Base-by-base conservation (phyloP, 2,329 filamentous ascomycete species). In the Aspergillus hortae region DNA sequence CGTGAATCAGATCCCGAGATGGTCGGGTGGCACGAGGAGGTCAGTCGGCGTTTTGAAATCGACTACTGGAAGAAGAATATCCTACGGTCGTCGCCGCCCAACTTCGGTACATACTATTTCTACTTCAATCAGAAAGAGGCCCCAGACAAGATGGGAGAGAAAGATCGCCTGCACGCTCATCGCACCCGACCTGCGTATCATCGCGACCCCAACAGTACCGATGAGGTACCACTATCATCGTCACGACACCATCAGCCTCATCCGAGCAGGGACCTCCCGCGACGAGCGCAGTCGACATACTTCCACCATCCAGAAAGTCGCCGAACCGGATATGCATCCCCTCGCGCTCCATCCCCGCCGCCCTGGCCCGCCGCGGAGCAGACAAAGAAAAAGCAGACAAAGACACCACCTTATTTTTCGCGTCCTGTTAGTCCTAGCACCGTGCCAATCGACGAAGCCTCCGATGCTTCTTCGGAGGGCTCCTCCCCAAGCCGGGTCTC, bases 11-110 rank as follows among this genome's bases (percentile, higher is more conserved):
- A 97, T 62, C 74, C 80, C 4, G 86, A 88, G n/a, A 91, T 96
- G 72, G 84, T 91, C 50, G 77, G 80, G 53, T 99, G 94, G 92
- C 91, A 97, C 67, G 84, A 88, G 59, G 77, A 80, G 2, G 92
- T 95, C 51, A 87, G 85, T 33, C 80, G 86, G 53, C 84, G 82
- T 59, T 73, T 96, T 45, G 82, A 85, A 55, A 77, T 81, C 51
- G 86, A 92, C 59, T 82, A 67, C 51, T 61, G 65, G 67, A 74
- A 62, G 69, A 75, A 66, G 59, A 72, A 65, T 14, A 61, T 64
- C 10, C 61, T 67, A 10, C 65, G 64, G 11, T 57, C 65, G 25
- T 69, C 71, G 5, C 64, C 71, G 3, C 66, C 65, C 5, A 64
- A 64, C 33, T 64, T 63, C 35, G 58, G 53, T 17, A 46, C 62